Evolutionary conservation across 1,139 yeast genomes (phyloP).

Genomic region (Kodamaea alishanica): DNA sequence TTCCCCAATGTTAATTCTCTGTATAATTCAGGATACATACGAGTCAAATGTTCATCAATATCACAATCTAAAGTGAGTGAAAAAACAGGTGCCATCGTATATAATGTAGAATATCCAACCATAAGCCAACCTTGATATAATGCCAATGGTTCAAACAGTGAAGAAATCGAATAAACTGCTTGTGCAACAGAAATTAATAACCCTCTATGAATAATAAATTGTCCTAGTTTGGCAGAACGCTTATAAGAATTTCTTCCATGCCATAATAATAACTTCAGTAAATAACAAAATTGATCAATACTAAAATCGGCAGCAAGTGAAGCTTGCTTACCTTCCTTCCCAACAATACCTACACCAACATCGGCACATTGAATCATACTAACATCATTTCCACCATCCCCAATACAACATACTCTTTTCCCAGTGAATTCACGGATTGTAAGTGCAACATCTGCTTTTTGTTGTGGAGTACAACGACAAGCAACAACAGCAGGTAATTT

Average conservation of each 20-base stretch:
- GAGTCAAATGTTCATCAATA: conserved; percentile 84
- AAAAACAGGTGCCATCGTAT: conserved; percentile 98
- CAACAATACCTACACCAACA: conserved; percentile 98
- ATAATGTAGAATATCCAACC: conserved; percentile 97
- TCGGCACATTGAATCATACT: conserved; percentile 99
- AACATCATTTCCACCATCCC: conserved; percentile 99
- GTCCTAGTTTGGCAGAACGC: conserved; percentile 90
- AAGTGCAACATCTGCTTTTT: conserved; percentile 91
- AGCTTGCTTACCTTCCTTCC: conserved; percentile 97
- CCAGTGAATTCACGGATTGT: conserved; percentile 76
- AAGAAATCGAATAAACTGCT: conserved; percentile 83
- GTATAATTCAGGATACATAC: conserved; percentile 90
- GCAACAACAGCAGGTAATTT: conserved; percentile 90
- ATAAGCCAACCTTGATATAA: conserved; percentile 93
- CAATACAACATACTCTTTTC: conserved; percentile 93
- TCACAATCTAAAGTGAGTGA: conserved; percentile 89
- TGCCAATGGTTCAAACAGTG: conserved; percentile 89
- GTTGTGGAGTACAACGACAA: conserved; percentile 98
- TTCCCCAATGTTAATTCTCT: conserved; percentile 87
- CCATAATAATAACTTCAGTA: conserved; percentile 87
- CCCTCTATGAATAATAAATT: conserved; percentile 95
- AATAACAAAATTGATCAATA: conserved; percentile 83
- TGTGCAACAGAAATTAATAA: conserved; percentile 93
- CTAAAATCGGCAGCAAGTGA: conserved; percentile 97
- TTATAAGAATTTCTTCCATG: conserved; percentile 97